A percentile compares a stretch with the other conserved stretches of the same genome.
These are phyloP conservation scores for Verticillium albo-atrum DNA, from an alignment of 2,329 filamentous ascomycete species.

Conservation along the genomic window DNA sequence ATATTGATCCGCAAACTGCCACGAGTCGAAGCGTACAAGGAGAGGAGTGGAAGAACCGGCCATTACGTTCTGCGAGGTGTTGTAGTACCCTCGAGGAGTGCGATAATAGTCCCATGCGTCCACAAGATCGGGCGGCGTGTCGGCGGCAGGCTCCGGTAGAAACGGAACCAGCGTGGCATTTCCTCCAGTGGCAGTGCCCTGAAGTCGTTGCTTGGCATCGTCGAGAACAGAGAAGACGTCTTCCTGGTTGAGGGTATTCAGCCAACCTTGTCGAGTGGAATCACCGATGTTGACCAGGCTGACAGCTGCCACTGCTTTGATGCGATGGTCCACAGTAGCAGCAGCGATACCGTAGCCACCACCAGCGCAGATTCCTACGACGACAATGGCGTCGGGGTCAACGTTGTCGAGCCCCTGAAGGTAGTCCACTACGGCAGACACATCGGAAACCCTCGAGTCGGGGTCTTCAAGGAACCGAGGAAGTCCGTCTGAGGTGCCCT, in stretches of 20 bases:
- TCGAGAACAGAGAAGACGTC: slow-evolving; percentile 5
- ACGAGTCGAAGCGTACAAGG: not conserved
- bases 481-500: slow-evolving; percentile 28
- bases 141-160: slow-evolving; percentile 24
- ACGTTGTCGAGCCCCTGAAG: slow-evolving; percentile 21
- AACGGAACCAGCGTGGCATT: not conserved
- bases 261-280: slow-evolving; percentile 16
- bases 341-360: slow-evolving; percentile 30
- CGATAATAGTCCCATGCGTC: slow-evolving; percentile 12
- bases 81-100: slow-evolving; percentile 9
- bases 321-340: slow-evolving; percentile 29
- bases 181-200: not conserved
- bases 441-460: slow-evolving; percentile 29
- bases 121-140: slow-evolving; percentile 31
- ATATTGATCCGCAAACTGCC: not conserved
- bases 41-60: not conserved
- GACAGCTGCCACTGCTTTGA: slow-evolving; percentile 30
- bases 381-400: slow-evolving; percentile 27
- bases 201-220: slow-evolving; percentile 2
- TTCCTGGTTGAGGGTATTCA: slow-evolving; percentile 1
- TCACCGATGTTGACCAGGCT: slow-evolving; percentile 23
- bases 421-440: slow-evolving; percentile 28
- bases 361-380: slow-evolving; percentile 31
- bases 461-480: slow-evolving; percentile 33
- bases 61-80: not conserved